A percentile compares a stretch with the other conserved stretches of the same genome.
phyloP scores from a whole-genome alignment of 129 eudicot genomes.

The Apium graveolens region DNA sequence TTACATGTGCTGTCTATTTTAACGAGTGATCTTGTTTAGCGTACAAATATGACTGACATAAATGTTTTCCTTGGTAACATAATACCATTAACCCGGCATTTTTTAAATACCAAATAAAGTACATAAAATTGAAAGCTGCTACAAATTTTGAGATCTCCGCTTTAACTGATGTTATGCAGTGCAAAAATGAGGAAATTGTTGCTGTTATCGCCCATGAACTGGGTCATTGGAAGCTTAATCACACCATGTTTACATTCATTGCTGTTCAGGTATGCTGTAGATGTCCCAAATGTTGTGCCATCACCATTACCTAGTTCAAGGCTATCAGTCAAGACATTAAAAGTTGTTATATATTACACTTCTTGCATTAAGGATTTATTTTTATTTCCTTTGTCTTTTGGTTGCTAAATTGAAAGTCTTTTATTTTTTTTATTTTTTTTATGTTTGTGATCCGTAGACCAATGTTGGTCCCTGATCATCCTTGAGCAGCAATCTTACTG shows the following conservation, averaged over 20 bases:
- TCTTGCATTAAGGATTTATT: background rate
- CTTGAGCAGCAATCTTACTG: background rate
- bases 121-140: background rate
- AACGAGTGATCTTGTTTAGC: background rate
- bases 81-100: background rate
- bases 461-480: background rate
- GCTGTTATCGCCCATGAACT: slow-evolving; percentile 99
- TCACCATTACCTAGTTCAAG: background rate
- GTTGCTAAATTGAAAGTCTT: background rate
- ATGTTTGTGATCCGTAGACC: background rate
- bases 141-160: background rate
- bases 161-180: slow-evolving; percentile 35
- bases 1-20: background rate
- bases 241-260: slow-evolving; percentile 83
- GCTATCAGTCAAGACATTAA: background rate
- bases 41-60: background rate
- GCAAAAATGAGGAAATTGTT: slow-evolving; percentile 92
- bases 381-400: no score
- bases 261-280: slow-evolving; percentile 77
- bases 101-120: background rate
- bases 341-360: background rate
- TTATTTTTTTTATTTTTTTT: no score
- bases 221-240: slow-evolving; percentile 98
- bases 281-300: background rate
- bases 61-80: background rate